These are phyloP conservation scores for Mycena galericulata DNA, from an alignment of 768 basidiomycete genomes.

Conservation along the genomic window DNA sequence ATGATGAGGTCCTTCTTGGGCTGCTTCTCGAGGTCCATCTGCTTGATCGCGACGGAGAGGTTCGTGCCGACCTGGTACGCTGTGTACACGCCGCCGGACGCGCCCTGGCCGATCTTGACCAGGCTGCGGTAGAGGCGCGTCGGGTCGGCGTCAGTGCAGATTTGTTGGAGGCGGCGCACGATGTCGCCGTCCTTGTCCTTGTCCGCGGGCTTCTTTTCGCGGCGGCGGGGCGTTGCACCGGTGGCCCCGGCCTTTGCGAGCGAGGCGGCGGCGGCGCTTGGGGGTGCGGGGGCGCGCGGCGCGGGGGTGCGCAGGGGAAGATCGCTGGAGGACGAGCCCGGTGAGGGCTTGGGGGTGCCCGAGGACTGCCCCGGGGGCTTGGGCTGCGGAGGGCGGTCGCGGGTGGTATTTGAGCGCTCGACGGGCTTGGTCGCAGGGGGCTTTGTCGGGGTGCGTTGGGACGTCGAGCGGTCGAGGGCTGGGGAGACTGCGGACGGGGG, in stretches of 20 bases:
- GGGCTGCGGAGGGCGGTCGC: slow-evolving; percentile 56
- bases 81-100: slow-evolving; percentile 97
- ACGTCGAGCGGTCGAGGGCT: slow-evolving; percentile 87
- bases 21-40: slow-evolving; percentile 99
- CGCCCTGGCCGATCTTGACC: slow-evolving; percentile 98
- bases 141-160: slow-evolving; percentile 98
- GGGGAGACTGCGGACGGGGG: slow-evolving; percentile 74
- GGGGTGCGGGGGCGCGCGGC: slow-evolving; percentile 44
- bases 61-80: slow-evolving; percentile 98
- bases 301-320: slow-evolving; percentile 53
- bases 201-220: slow-evolving; percentile 88
- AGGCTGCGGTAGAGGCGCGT: slow-evolving; percentile 92
- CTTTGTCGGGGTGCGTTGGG: slow-evolving; percentile 79
- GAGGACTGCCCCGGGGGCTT: slow-evolving; percentile 45
- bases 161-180: slow-evolving; percentile 89
- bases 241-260: slow-evolving; percentile 74
- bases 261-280: slow-evolving; percentile 72
- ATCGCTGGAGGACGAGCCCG: slow-evolving; percentile 72
- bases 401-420: slow-evolving; percentile 76
- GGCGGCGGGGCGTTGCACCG: slow-evolving; percentile 84
- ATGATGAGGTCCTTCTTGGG: slow-evolving; percentile 99
- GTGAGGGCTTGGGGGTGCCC: slow-evolving; percentile 60
- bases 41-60: slow-evolving; percentile 96
- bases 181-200: slow-evolving; percentile 89
- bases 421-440: slow-evolving; percentile 58